Evolutionary conservation across 1,139 yeast genomes (phyloP).

Genomic region (Candida labiduridarum): DNA sequence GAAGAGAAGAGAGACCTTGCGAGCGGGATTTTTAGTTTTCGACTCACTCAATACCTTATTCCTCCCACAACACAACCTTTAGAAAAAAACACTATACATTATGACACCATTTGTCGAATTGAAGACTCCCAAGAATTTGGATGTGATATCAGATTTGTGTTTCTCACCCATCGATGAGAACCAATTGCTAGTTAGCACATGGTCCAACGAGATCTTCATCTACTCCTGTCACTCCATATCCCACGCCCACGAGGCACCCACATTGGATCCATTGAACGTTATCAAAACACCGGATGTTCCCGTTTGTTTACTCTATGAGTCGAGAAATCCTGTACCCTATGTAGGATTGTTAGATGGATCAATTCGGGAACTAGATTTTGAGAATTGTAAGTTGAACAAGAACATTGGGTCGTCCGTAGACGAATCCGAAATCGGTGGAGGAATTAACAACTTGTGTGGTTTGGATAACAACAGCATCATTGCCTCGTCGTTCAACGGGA

Average conservation of each 20-base stretch:
- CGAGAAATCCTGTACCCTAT: conserved; percentile 25
- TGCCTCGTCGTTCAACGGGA: conserved; percentile 60
- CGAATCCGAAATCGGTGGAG: conserved; percentile 22
- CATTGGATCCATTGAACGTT: conserved; percentile 11
- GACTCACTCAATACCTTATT: too few relatives aligned
- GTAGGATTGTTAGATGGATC: conserved; percentile 46
- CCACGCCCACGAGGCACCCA: conserved; percentile 13
- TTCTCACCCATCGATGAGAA: conserved; percentile 29
- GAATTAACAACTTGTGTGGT: conserved; percentile 33
- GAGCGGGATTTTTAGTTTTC: too few relatives aligned
- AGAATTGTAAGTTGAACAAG: conserved; percentile 33
- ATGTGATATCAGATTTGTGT: conserved; percentile 32
- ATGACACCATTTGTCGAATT: conserved; percentile 17
- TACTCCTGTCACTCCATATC: conserved; percentile 28
- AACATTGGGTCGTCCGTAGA: conserved; percentile 12
- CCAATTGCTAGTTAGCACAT: conserved; percentile 41
- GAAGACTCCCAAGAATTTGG: conserved; percentile 26
- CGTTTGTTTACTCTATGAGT: conserved; percentile 14
- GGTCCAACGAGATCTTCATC: conserved; percentile 43
- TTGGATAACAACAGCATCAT: conserved; percentile 24
- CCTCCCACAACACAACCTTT: too few relatives aligned
- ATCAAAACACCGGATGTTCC: conserved; percentile 16
- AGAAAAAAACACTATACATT: too few relatives aligned
- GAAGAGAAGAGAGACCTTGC: too few relatives aligned
- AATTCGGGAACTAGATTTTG: conserved; percentile 44